Base-by-base conservation (phyloP, 139 green algal species). In the Mesostigma viride region DNA sequence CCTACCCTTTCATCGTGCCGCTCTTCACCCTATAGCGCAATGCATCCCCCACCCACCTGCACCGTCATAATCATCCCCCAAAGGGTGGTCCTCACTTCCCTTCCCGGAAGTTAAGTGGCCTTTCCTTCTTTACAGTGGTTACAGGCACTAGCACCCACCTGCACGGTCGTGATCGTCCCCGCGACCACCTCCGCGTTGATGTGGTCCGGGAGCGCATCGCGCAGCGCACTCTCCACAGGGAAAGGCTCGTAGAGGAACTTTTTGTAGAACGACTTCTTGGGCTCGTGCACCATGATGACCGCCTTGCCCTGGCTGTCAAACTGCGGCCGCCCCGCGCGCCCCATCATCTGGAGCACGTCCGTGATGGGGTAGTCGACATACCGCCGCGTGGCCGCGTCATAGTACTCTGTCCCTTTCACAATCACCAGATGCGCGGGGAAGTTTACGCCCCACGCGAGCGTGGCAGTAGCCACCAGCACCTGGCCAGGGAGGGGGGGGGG, bases 251-350 rank as follows among this genome's bases (percentile, higher is more conserved):
- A 97, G 69, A 98, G 76, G 77, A 96, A 98, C 77, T 95, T 92
- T 73, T 97, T 97, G 81, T 96, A 97, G 73, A 97, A 99, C 61
- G 80, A 82, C 80, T 99, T 99, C 73, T 98, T 98, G 65, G 92
- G 87, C 68, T 97, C 93, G 71, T 95, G 83, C 69, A 93, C 93
- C 82, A 99, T 93, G 74, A 99, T 95, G 28, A 99, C 91, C 0
- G 89, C 89, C 40, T 93, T 82, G 31, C 86, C 92, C 45, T 88
- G 82, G 4, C 73, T 69, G 75, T 98, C 92, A 71, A 85, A 97
- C 78, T 97, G 92, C 31, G 92, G 92, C 6, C 90, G 78, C 26
- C 90, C 90, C 27, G 90, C 90, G 31, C 90, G 81, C 6, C 90
- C 90, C 77, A 83, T 83, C 81, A 90, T 89, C 82, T 96, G 91